Evolutionary conservation across 495 filamentous ascomycete species (phyloP), one percentile per base, ranked within the genome.

Genomic region (Cetradonia linearis): DNA sequence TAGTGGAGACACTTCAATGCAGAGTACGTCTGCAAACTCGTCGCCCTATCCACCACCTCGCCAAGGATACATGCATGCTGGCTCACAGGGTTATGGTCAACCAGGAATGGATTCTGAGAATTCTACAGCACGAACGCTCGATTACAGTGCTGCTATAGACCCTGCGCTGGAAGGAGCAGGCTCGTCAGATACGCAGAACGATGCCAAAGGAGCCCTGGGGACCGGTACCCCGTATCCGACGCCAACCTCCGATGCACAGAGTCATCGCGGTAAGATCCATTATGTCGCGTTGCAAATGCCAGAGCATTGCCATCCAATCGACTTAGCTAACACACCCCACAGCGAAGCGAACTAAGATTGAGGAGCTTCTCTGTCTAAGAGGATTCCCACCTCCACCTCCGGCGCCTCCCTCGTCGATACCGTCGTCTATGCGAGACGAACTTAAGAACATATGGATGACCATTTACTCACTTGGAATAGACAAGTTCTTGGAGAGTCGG

Each of bases 401-500:
- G 46, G 79, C 82, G 65, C 76, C 81, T 50, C 77, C 80, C 48
- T 71, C 70, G n/a, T 72, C 79, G 16, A 75, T 84, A 38, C 70
- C 78, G 31, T 75, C 77, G 1, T 73, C 74, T 30, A 72, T 74
- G 16, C 68, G 86, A 36, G 82, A 86, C 61, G 85, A 95, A 70
- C 83, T 91, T 58, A 81, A 82, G 59, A 81, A 81, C 60, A 76
- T 93, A 13, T 95, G 88, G 71, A 75, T 81, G 59, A 83, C 84
- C 49, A 83, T 88, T 55, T 96, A 93, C 69, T 82, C 82, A 20
- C 80, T 81, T 1, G 89, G 86, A 28, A 82, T 96, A 38, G 82
- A 88, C 65, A 81, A 81, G 58, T 85, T 95, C 61, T 80, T 96
- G 58, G 91, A 96, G 65, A 86, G 89, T n/a, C 77, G 77, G 34